Percentiles rank a stretch among this genome's conserved stretches.
Conservation (phyloP, 345 rosid genomes). For the Rhizophora apiculata region DNA sequence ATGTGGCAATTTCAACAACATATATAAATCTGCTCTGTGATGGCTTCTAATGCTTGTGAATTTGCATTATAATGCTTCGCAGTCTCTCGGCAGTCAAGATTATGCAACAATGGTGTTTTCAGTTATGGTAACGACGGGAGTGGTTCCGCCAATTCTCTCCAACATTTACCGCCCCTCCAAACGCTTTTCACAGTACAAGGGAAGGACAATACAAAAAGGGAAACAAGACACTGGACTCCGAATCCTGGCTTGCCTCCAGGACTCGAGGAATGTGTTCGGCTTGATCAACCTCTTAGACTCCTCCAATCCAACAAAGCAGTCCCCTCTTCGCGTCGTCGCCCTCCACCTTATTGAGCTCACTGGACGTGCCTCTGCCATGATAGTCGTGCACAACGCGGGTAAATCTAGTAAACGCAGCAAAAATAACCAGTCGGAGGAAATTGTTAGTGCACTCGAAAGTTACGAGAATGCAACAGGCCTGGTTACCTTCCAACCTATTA, state of each 20-base stretch:
- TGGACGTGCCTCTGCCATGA: constrained; percentile 60
- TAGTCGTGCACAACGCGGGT: constrained; percentile 45
- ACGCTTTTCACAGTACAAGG: constrained; percentile 21
- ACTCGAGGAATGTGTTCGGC: constrained; percentile 34
- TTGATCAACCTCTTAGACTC: constrained; percentile 48
- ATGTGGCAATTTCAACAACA: too few species aligned
- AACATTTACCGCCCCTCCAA: constrained; percentile 36
- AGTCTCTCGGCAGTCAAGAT: constrained; percentile 38
- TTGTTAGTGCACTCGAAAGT: constrained; percentile 38
- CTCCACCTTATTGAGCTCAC: constrained; percentile 60
- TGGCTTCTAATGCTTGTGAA: neutral
- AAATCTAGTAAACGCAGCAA: constrained; percentile 12
- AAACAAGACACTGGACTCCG: constrained; percentile 43
- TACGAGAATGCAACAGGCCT: constrained; percentile 25
- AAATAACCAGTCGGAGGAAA: constrained; percentile 41
- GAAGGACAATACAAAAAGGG: constrained; percentile 41
- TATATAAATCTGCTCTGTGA: neutral
- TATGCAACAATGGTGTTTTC: constrained; percentile 41
- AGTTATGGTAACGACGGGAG: constrained; percentile 40
- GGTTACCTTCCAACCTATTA: constrained; percentile 38
- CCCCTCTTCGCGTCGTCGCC: constrained; percentile 50
- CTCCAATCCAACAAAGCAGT: constrained; percentile 47
- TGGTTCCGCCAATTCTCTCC: constrained; percentile 28
- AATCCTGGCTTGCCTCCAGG: constrained; percentile 53
- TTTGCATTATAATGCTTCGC: neutral